phyloP scores from a whole-genome alignment of 129 eudicot genomes.

The Heracleum sosnowskyi region DNA sequence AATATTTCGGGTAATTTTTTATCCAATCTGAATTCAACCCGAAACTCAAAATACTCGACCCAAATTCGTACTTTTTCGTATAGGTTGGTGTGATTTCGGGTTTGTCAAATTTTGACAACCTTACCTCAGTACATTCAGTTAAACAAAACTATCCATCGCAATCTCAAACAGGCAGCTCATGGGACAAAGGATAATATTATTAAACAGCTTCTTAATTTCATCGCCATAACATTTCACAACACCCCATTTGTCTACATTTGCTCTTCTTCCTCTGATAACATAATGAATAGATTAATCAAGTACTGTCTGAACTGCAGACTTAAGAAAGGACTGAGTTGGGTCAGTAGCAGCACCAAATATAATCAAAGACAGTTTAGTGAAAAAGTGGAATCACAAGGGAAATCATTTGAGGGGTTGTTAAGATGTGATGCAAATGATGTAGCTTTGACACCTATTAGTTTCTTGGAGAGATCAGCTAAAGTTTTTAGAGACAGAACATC shows the following conservation, averaged over 20 bases:
- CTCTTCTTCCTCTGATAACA: background rate
- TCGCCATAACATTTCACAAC: background rate
- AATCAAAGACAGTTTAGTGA: background rate
- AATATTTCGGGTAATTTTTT: too few relatives aligned
- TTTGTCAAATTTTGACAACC: too few relatives aligned
- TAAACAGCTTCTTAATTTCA: background rate
- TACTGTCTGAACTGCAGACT: background rate
- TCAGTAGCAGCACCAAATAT: background rate
- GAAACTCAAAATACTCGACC: too few relatives aligned
- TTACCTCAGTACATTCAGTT: too few relatives aligned
- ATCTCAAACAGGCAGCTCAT: too few relatives aligned
- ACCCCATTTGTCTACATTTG: background rate
- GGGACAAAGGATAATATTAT: too few relatives aligned
- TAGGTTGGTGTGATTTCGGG: too few relatives aligned
- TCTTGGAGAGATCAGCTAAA: slow-evolving; percentile 30
- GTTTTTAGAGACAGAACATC: slow-evolving; percentile 33
- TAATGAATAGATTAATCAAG: background rate
- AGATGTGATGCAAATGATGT: slow-evolving; percentile 40
- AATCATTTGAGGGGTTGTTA: slow-evolving; percentile 34
- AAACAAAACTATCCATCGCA: too few relatives aligned
- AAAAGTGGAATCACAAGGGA: background rate
- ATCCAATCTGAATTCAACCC: too few relatives aligned
- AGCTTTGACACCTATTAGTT: slow-evolving; percentile 50
- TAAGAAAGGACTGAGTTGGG: background rate
- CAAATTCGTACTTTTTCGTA: too few relatives aligned